Conservation (phyloP, 2,329 filamentous ascomycete genomes). For the Aspergillus fijiensis region DNA sequence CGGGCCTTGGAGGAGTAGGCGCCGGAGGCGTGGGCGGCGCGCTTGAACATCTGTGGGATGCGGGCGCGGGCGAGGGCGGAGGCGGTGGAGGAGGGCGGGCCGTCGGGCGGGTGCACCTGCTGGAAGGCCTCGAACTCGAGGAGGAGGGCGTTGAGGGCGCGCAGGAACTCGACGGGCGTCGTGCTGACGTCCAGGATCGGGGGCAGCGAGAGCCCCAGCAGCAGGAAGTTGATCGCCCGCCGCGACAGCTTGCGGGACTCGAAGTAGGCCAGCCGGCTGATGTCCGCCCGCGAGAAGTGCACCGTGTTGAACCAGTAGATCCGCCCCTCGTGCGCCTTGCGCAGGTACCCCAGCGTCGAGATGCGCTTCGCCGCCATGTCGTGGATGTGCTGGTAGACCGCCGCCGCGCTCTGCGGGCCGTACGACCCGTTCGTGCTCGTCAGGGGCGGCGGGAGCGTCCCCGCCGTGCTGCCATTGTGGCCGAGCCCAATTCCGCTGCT, state of each 20-base stretch:
- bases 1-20: conserved; percentile 51
- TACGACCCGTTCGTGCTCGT: conserved; percentile 34
- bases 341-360: conserved; percentile 86
- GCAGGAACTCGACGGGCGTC: conserved; percentile 80
- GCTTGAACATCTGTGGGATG: conserved; percentile 80
- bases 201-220: conserved; percentile 88
- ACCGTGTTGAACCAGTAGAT: conserved; percentile 99
- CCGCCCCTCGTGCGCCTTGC: conserved; percentile 92
- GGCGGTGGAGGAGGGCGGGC: conserved; percentile 63
- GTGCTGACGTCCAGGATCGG: conserved; percentile 81
- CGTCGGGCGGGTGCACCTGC: conserved; percentile 76
- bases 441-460: conserved; percentile 31
- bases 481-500: not conserved
- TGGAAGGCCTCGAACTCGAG: conserved; percentile 94
- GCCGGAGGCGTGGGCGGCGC: conserved; percentile 53
- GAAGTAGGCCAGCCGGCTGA: conserved; percentile 81
- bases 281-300: conserved; percentile 79
- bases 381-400: conserved; percentile 68
- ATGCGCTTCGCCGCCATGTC: conserved; percentile 90
- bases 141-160: conserved; percentile 79
- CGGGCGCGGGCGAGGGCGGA: conserved; percentile 73
- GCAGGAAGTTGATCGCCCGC: conserved; percentile 88
- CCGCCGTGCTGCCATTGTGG: conserved; percentile 17
- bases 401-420: conserved; percentile 52
- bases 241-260: conserved; percentile 79